Evolutionary conservation across 2,329 filamentous ascomycete genomes (phyloP), one percentile per base, ranked within the genome.

Genomic region (Microcyclospora tardicrescens): DNA sequence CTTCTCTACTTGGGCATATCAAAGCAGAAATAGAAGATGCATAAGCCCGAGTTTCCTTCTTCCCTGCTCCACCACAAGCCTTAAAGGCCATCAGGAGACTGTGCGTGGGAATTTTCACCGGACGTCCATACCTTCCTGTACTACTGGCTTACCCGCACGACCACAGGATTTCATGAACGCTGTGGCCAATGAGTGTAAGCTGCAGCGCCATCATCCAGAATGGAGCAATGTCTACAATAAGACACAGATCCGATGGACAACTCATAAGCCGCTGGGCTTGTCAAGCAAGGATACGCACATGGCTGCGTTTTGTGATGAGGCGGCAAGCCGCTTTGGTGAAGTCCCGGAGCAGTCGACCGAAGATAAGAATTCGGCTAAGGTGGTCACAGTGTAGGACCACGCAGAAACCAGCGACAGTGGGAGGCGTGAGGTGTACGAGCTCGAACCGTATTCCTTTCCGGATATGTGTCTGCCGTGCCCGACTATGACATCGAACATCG

Each of bases 151-250:
- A 39, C 31, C 11, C 15, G 13, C 14, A 35, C 33, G n/a, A 24
- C 19, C 19, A 24, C 44, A 81, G 77, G 77, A 79, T 46, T 85
- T 84, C 60, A 84, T 84, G 79, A 80, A 77, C n/a, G 68, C 69
- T 2, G 71, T 84, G 11, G 75, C 79, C 10, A 61, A 77, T 27
- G 72, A 83, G 51, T 81, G 78, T 61, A 79, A 80, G 53, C 57
- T 72, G 29, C 69, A 72, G 52, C 80, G 75, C 49, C 81, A 85
- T 55, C 81, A 85, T 52, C 80, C 81, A 0, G 80, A 84, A 57
- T 84, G 80, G 80, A 79, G 77, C 2, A 84, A 85, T 53, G 79
- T 81, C 8, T 84, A 79, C 61, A 84, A 81, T 55, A 78, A 72
- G 5, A 73, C 75, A 0, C 76, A 76, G 49, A 74, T 85, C 44